Evolutionary conservation across 495 filamentous ascomycete species (phyloP).

Genomic region (Aspergillus carlsbadensis): DNA sequence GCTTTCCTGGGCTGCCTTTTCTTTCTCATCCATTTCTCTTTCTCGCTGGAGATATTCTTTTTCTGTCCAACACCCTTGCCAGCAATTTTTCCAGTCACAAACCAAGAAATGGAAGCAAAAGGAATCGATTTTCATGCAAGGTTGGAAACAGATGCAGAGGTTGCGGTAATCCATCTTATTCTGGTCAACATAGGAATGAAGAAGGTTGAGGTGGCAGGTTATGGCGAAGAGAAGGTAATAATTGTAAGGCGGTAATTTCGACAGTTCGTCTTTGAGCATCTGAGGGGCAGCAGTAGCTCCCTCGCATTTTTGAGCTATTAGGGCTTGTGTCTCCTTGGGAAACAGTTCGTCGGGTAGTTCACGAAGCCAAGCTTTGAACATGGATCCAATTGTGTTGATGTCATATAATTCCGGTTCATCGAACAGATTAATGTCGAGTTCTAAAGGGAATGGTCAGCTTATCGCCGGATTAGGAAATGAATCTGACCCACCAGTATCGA

Average conservation of each 20-base stretch:
- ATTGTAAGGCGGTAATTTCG: conserved; percentile 85
- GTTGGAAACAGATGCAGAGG: conserved; percentile 91
- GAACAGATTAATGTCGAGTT: conserved; percentile 82
- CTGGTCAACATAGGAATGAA: conserved; percentile 79
- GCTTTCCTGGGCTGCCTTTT: conserved; percentile 27
- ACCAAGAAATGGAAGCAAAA: conserved; percentile 92
- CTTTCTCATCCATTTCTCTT: conserved; percentile 55
- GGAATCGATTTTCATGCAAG: conserved; percentile 86
- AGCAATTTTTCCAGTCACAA: conserved; percentile 89
- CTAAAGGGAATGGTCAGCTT: conserved; percentile 34
- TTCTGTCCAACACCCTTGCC: conserved; percentile 94
- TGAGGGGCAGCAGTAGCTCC: conserved; percentile 76
- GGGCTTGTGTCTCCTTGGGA: conserved; percentile 73
- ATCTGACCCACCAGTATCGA: conserved; percentile 65
- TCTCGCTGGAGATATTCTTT: conserved; percentile 74
- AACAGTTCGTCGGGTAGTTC: conserved; percentile 90
- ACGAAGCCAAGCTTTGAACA: conserved; percentile 93
- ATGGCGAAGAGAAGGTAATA: conserved; percentile 96
- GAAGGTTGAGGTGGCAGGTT: conserved; percentile 85
- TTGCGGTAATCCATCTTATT: conserved; percentile 96
- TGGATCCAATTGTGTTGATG: conserved; percentile 87
- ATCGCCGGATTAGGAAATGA: neutral
- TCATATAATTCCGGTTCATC: conserved; percentile 82
- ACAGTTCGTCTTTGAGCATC: conserved; percentile 82
- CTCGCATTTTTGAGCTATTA: conserved; percentile 70